Conservation (phyloP, 164 flowering plant genomes). For the Pachysandra terminalis region DNA sequence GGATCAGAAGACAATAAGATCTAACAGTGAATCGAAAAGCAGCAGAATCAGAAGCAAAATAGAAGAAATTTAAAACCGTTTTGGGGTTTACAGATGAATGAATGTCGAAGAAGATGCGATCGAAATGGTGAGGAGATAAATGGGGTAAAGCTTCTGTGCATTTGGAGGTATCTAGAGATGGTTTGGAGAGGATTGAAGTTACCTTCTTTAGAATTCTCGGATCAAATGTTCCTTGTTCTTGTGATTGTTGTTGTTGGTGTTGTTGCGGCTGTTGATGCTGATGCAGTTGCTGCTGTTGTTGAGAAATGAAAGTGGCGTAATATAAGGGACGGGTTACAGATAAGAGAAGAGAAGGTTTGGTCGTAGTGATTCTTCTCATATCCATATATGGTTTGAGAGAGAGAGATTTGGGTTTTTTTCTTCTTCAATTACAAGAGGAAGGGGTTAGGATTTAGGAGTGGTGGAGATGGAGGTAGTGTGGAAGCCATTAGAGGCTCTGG, state of each 20-base stretch:
- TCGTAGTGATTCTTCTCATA: constrained; percentile 16
- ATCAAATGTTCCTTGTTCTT: constrained; percentile 2
- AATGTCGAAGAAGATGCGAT: constrained; percentile 33
- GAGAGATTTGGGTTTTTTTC: background rate
- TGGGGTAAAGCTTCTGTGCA: constrained; percentile 28
- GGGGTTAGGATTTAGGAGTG: background rate
- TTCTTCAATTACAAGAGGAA: too few relatives aligned
- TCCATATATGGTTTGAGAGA: constrained; percentile 18
- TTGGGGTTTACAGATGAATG: constrained; percentile 37
- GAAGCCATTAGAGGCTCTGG: constrained; percentile 5
- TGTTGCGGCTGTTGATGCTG: too few relatives aligned
- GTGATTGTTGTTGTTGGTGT: background rate
- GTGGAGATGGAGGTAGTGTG: background rate
- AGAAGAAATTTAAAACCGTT: constrained; percentile 57
- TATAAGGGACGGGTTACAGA: constrained; percentile 25
- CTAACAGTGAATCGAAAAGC: constrained; percentile 45
- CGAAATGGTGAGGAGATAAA: constrained; percentile 46
- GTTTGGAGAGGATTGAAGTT: constrained; percentile 45
- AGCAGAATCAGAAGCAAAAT: constrained; percentile 33
- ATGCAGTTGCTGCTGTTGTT: constrained; percentile 6
- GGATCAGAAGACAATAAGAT: constrained; percentile 62
- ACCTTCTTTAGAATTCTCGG: constrained; percentile 21
- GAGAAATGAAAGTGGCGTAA: constrained; percentile 13
- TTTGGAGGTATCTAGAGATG: constrained; percentile 38
- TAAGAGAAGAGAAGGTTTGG: constrained; percentile 8